Percentiles rank a stretch among this genome's conserved stretches.
Evolutionary conservation across 352 stramenopile species (phyloP).

Genomic region (Ophiocytium majus): DNA sequence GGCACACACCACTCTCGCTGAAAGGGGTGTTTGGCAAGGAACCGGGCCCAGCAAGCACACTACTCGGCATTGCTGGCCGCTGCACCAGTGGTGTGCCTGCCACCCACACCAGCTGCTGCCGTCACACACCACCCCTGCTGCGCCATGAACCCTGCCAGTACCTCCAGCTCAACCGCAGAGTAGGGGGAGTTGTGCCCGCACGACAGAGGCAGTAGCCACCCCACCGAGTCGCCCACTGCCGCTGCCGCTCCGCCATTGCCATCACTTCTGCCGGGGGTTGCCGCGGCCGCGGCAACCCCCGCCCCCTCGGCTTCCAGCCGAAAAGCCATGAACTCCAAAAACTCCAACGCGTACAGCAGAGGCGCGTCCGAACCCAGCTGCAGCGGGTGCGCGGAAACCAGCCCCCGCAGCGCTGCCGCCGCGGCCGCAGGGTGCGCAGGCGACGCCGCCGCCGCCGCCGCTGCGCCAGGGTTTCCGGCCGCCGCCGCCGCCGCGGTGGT

Average conservation of each 20-base stretch:
- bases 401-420: background rate
- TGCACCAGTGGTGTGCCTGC: no score
- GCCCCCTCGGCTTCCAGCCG: no score
- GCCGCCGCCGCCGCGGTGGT: background rate
- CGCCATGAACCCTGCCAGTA: no score
- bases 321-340: conserved; percentile 18
- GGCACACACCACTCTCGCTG: no score
- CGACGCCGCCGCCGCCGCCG: background rate
- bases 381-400: background rate
- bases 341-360: background rate
- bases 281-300: no score
- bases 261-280: background rate
- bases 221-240: conserved; percentile 9
- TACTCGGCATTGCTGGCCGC: no score
- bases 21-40: no score
- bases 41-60: no score
- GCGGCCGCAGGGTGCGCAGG: background rate
- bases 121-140: no score
- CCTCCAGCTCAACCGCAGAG: background rate
- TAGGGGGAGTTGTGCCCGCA: conserved; percentile 46
- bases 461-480: background rate
- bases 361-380: background rate
- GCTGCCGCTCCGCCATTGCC: background rate
- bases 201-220: conserved; percentile 32
- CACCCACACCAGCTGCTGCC: no score